Evolutionary conservation across 768 basidiomycete species (phyloP).

Genomic region (Suillus subluteus): DNA sequence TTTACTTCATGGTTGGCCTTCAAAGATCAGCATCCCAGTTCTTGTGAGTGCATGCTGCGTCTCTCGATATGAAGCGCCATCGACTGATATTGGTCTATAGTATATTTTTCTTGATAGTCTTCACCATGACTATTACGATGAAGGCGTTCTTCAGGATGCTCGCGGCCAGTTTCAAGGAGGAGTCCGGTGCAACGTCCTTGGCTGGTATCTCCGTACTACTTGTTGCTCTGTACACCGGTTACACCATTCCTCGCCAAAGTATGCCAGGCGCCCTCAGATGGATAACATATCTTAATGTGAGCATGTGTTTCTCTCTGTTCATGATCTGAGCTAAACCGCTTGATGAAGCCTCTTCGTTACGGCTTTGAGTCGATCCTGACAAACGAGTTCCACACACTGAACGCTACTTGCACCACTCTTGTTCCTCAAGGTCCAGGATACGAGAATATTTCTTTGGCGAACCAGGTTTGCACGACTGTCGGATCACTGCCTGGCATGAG

Average conservation of each 20-base stretch:
- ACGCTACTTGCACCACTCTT: constrained; percentile 39
- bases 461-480: constrained; percentile 47
- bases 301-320: constrained; percentile 42
- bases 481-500: constrained; percentile 45
- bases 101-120: constrained; percentile 56
- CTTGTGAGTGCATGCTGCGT: constrained; percentile 15
- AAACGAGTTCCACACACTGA: constrained; percentile 51
- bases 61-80: constrained; percentile 39
- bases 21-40: constrained; percentile 25
- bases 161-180: constrained; percentile 55
- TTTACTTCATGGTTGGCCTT: constrained; percentile 26
- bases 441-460: constrained; percentile 31
- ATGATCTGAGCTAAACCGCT: constrained; percentile 21
- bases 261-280: constrained; percentile 22
- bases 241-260: constrained; percentile 30
- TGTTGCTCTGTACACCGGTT: constrained; percentile 46
- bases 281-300: constrained; percentile 25
- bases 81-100: constrained; percentile 50
- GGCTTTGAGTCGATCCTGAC: constrained; percentile 37
- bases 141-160: constrained; percentile 74
- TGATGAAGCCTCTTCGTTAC: constrained; percentile 38
- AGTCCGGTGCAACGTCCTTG: constrained; percentile 50
- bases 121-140: constrained; percentile 62
- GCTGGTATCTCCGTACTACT: constrained; percentile 39
- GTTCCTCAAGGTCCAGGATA: constrained; percentile 40